These are phyloP conservation scores for Malus hybrid DNA, from an alignment of 331 rosid genomes.

Conservation along the genomic window DNA sequence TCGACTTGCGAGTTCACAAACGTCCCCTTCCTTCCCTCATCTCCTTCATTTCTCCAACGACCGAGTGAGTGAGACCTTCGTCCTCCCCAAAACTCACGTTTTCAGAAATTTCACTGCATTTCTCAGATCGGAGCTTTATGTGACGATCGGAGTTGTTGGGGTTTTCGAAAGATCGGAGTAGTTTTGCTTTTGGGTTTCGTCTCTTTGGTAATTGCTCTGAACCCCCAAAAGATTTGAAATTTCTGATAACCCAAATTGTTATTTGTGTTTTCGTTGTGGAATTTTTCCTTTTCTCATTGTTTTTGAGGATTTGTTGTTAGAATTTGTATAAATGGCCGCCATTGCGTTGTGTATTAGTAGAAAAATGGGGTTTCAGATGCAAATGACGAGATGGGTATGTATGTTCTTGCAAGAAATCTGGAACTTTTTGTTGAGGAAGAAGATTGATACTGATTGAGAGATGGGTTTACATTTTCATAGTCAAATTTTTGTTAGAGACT, in stretches of 20 bases:
- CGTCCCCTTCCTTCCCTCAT: neutral
- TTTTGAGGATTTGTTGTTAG: neutral
- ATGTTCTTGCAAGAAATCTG: neutral
- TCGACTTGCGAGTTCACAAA: neutral
- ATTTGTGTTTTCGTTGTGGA: neutral
- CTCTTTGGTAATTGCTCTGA: neutral
- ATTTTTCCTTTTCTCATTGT: neutral
- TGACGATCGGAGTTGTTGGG: neutral
- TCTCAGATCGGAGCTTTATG: neutral
- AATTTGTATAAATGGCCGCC: neutral
- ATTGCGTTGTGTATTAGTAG: neutral
- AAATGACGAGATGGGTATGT: neutral
- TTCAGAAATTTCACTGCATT: neutral
- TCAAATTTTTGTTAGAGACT: neutral
- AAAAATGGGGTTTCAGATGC: neutral
- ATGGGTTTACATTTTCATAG: neutral
- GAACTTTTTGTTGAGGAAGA: neutral
- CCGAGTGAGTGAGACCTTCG: conserved; percentile 3
- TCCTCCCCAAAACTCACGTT: neutral
- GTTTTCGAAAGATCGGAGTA: too few relatives aligned
- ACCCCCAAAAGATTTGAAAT: neutral
- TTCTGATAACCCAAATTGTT: neutral
- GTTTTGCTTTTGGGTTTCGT: neutral
- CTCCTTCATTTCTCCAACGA: neutral
- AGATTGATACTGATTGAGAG: neutral